phyloP scores from a whole-genome alignment of 2,329 filamentous ascomycete genomes.

The Hymenotorrendiella dingleyae region DNA sequence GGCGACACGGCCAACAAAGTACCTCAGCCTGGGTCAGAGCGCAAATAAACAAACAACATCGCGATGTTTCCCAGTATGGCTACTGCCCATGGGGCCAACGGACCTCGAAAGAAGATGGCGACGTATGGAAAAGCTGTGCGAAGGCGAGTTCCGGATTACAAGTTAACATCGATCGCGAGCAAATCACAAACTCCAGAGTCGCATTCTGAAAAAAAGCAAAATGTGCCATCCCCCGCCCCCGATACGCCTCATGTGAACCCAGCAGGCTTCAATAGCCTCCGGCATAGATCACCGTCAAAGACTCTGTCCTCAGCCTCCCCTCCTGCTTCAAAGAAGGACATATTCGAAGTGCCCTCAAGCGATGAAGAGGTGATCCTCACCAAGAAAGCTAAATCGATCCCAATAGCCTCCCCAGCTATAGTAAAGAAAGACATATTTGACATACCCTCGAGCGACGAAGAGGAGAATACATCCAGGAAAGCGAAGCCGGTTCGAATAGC shows the following conservation, averaged over 20 bases:
- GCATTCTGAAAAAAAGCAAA: not conserved
- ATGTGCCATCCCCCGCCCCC: constrained; percentile 1
- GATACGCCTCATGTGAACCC: not conserved
- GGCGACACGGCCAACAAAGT: too few species aligned
- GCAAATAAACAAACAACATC: too few species aligned
- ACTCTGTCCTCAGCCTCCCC: not conserved
- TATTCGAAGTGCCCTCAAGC: constrained; percentile 5
- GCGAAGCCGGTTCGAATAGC: constrained; percentile 14
- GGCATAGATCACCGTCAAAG: not conserved
- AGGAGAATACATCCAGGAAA: constrained; percentile 6
- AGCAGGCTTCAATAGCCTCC: not conserved
- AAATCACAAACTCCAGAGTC: constrained; percentile 20
- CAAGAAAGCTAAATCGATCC: constrained; percentile 3
- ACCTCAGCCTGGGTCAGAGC: too few species aligned
- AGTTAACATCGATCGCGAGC: constrained; percentile 15
- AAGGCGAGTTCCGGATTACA: constrained; percentile 26
- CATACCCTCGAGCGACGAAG: constrained; percentile 22
- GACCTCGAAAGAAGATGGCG: constrained; percentile 25
- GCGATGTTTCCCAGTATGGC: constrained; percentile 22
- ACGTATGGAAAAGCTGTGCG: constrained; percentile 31
- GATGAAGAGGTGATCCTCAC: constrained; percentile 4
- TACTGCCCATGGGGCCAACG: constrained; percentile 18
- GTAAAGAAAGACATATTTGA: constrained; percentile 13
- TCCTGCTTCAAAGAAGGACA: not conserved
- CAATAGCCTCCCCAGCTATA: not conserved